phyloP scores from a whole-genome alignment of 2,329 filamentous ascomycete species.

The Cryphonectria radicalis region DNA sequence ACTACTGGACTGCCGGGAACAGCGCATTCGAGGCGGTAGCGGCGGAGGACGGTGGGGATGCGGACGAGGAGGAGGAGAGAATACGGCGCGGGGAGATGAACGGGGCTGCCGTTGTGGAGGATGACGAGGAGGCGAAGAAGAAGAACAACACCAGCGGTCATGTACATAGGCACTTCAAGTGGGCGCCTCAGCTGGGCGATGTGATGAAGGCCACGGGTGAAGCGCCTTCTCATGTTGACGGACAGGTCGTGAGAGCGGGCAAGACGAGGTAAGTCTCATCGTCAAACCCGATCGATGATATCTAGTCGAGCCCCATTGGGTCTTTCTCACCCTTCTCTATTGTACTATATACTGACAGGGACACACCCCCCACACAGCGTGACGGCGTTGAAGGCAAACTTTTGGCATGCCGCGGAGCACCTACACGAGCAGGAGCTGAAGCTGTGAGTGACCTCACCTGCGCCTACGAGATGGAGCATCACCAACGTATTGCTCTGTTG shows the following conservation, averaged over 20 bases:
- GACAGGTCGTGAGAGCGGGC: constrained; percentile 88
- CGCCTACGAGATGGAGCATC: constrained; percentile 23
- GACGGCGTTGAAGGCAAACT: constrained; percentile 90
- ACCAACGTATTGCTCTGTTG: constrained; percentile 14
- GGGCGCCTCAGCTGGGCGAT: constrained; percentile 85
- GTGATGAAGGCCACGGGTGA: constrained; percentile 87
- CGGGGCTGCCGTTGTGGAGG: constrained; percentile 34
- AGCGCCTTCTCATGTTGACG: constrained; percentile 81
- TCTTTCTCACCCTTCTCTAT: too few species aligned
- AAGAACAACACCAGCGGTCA: constrained; percentile 52
- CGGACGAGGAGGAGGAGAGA: constrained; percentile 72
- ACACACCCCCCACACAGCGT: constrained; percentile 58
- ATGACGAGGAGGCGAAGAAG: constrained; percentile 39
- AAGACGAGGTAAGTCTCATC: constrained; percentile 71
- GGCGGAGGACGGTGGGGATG: constrained; percentile 65
- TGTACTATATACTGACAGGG: background rate
- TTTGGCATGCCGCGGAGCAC: constrained; percentile 73
- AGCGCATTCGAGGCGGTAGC: constrained; percentile 86
- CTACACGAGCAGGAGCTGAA: constrained; percentile 73
- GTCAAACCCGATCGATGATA: background rate
- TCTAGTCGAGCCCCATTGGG: background rate
- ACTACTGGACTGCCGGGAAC: constrained; percentile 77
- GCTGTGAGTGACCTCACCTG: constrained; percentile 67
- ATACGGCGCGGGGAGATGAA: constrained; percentile 66
- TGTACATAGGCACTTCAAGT: constrained; percentile 89